Base-by-base conservation (phyloP, 805 yeast species). In the Debaryomyces prosopidis region DNA sequence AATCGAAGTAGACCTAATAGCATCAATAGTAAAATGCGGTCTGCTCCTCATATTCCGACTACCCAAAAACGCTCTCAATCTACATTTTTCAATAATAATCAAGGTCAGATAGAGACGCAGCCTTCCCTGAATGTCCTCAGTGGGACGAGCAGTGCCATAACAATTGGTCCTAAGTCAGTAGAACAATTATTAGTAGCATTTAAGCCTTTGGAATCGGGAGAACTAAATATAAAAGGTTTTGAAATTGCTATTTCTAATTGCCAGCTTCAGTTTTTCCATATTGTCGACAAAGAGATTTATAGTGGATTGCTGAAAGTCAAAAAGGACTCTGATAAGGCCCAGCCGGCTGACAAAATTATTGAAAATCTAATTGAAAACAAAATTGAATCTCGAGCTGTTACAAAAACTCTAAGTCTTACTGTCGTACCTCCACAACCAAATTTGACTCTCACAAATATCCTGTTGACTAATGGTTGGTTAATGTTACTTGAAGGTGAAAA, bases 401-500 rank as follows among this genome's bases (percentile, higher is more conserved):
- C 57, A 1, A 57, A 52, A 39, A 42, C 35, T 6, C 41, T 71
- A 10, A 50, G 57, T 1, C 69, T 45, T 55, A 75, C 49, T 3
- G 73, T 67, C 1, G 60, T 69, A 7, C 66, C 73, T 34, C 62
- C 71, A 0, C 90, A 89, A 53, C 96, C 96, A 0, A 63, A 75
- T 4, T 63, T 89, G 27, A 72, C 79, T 2, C 57, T 84, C 11
- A 64, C 77, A 1, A 73, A 77, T 35, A 65, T 78, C 5, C 76
- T 80, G 54, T 71, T 84, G 11, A 74, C 78, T 16, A 84, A 82
- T 52, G 81, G 81, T 3, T 84, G 88, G 82, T 55, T 85, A 3
- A 85, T 88, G 89, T 63, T 89, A 12, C 63, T 89, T 10, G 96
- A 89, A 58, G 96, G 96, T 7, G 94, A 89, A 54, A 67, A 71